Percentiles rank a stretch among this genome's conserved stretches.
phyloP scores from a whole-genome alignment of 352 stramenopile genomes.

The Globisporangium polare region DNA sequence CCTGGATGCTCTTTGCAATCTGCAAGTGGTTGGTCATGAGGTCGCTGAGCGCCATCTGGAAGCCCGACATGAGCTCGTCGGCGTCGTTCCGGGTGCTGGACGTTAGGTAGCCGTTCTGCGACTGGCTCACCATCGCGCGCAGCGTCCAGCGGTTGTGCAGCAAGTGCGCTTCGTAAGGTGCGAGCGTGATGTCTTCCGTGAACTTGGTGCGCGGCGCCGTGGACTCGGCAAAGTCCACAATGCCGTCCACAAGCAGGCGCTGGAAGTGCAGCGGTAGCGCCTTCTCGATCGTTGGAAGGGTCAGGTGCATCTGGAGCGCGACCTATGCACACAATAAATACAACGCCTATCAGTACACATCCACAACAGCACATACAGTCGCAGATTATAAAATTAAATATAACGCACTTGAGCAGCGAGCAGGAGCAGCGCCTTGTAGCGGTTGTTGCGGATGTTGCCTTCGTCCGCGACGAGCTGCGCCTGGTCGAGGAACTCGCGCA shows the following conservation, averaged over 20 bases:
- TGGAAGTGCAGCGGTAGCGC: conserved; percentile 74
- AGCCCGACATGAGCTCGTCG: conserved; percentile 58
- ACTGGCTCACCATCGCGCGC: conserved; percentile 62
- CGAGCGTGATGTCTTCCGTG: conserved; percentile 27
- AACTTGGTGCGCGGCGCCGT: conserved; percentile 28
- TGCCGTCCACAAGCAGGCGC: conserved; percentile 74
- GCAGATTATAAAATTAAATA: background rate
- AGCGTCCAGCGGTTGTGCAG: conserved; percentile 78
- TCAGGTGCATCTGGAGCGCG: conserved; percentile 66
- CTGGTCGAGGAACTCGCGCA: conserved; percentile 82
- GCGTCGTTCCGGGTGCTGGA: conserved; percentile 58
- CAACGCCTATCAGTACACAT: background rate
- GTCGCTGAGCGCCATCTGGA: conserved; percentile 66
- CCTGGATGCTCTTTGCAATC: conserved; percentile 62
- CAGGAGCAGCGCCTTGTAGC: conserved; percentile 65
- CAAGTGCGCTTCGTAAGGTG: conserved; percentile 47
- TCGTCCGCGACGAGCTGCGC: conserved; percentile 78
- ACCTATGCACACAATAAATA: conserved; percentile 15
- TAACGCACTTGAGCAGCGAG: conserved; percentile 49
- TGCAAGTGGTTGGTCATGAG: conserved; percentile 51
- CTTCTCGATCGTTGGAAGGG: conserved; percentile 50
- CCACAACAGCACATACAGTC: background rate
- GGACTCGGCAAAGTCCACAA: conserved; percentile 69
- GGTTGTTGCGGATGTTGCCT: conserved; percentile 69
- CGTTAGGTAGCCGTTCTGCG: conserved; percentile 69